Evolutionary conservation across 805 yeast genomes (phyloP).

Genomic region (Metschnikowia reukaufii): DNA sequence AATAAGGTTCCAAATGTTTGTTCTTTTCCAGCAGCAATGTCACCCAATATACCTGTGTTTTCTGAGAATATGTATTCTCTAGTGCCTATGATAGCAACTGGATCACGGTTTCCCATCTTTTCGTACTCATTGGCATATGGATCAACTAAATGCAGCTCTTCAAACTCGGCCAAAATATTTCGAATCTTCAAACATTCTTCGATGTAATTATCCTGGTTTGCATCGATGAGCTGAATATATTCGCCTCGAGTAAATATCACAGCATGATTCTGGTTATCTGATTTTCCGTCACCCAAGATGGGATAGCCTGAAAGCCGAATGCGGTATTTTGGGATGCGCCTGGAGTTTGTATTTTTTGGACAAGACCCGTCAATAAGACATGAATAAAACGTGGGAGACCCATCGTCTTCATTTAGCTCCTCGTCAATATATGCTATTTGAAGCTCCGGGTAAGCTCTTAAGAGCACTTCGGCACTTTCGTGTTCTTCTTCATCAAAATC

Average conservation of each 20-base stretch:
- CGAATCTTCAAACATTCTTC: constrained; percentile 85
- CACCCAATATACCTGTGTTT: constrained; percentile 82
- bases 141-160: constrained; percentile 47
- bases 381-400: constrained; percentile 67
- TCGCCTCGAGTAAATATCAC: constrained; percentile 81
- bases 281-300: constrained; percentile 84
- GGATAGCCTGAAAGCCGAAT: constrained; percentile 82
- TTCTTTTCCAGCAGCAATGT: constrained; percentile 89
- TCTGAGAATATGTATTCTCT: constrained; percentile 86
- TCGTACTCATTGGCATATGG: constrained; percentile 16
- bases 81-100: constrained; percentile 79
- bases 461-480: constrained; percentile 76
- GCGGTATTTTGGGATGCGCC: constrained; percentile 67
- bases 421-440: constrained; percentile 94
- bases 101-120: constrained; percentile 27
- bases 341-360: constrained; percentile 55
- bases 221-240: constrained; percentile 80
- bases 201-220: constrained; percentile 81
- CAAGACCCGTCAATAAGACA: constrained; percentile 81
- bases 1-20: constrained; percentile 85
- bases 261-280: constrained; percentile 84
- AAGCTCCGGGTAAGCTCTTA: constrained; percentile 81
- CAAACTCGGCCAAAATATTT: constrained; percentile 80
- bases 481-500: constrained; percentile 71
- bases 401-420: constrained; percentile 68